These are phyloP conservation scores for Phaeosphaeria sp. DNA, from an alignment of 2,329 filamentous ascomycete species.

Conservation along the genomic window DNA sequence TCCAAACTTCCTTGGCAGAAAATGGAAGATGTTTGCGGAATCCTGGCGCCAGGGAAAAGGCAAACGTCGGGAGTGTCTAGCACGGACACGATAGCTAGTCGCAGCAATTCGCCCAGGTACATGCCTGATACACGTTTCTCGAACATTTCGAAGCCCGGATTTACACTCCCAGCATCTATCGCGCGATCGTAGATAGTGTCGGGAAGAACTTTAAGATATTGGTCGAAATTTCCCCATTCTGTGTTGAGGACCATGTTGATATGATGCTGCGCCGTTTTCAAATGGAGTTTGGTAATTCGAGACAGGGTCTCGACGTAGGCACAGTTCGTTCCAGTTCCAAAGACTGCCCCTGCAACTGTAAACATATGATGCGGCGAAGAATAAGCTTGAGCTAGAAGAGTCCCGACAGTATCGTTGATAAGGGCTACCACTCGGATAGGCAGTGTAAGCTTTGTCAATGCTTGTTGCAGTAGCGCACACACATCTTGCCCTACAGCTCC, in stretches of 20 bases:
- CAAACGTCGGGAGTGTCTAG: neutral
- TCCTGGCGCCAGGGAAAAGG: slow-evolving; percentile 57
- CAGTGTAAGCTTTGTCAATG: slow-evolving; percentile 81
- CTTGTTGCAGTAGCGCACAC: slow-evolving; percentile 80
- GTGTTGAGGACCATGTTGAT: slow-evolving; percentile 94
- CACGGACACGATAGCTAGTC: slow-evolving; percentile 72
- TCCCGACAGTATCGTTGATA: slow-evolving; percentile 94
- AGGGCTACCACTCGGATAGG: slow-evolving; percentile 88
- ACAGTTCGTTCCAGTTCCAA: slow-evolving; percentile 93
- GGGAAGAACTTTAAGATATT: slow-evolving; percentile 81
- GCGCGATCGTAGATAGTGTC: slow-evolving; percentile 78
- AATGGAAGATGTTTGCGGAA: slow-evolving; percentile 81
- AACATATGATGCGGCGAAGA: slow-evolving; percentile 81
- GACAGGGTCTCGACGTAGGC: slow-evolving; percentile 88
- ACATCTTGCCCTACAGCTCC: slow-evolving; percentile 91
- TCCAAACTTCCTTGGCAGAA: too few relatives aligned
- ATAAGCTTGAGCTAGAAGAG: slow-evolving; percentile 94
- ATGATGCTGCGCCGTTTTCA: slow-evolving; percentile 51
- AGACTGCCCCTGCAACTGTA: slow-evolving; percentile 87
- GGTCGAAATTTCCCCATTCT: slow-evolving; percentile 96
- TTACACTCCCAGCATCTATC: slow-evolving; percentile 77
- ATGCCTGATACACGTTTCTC: slow-evolving; percentile 69
- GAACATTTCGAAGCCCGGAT: slow-evolving; percentile 93
- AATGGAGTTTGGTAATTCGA: slow-evolving; percentile 75
- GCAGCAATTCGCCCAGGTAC: slow-evolving; percentile 91